phyloP scores from a whole-genome alignment of 306 rosid genomes.

The Abrus precatorius region DNA sequence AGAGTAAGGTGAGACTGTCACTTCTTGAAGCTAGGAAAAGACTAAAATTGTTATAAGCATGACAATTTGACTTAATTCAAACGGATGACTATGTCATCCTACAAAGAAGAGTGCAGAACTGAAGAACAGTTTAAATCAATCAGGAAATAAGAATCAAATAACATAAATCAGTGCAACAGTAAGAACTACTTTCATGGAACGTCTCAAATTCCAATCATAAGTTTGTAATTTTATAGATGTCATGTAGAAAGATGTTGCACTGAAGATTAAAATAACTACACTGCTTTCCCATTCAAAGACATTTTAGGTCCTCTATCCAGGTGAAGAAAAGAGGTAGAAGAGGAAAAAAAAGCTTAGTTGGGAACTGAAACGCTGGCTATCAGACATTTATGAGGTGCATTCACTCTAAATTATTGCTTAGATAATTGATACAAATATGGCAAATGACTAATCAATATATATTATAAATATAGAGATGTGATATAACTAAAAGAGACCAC shows the following conservation, averaged over 20 bases:
- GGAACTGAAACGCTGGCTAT: constrained; percentile 8
- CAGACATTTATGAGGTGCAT: background rate
- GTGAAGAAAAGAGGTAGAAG: background rate
- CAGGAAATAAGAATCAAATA: constrained; percentile 33
- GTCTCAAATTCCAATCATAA: constrained; percentile 20
- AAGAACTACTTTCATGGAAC: constrained; percentile 1
- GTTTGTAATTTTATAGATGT: background rate
- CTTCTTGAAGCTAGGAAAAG: background rate
- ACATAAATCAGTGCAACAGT: background rate
- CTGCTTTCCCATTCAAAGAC: background rate
- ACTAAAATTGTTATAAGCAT: background rate
- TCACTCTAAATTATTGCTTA: background rate
- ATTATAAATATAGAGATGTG: background rate
- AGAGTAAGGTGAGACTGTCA: background rate
- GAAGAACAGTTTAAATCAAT: background rate
- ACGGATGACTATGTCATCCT: constrained; percentile 20
- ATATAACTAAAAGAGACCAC: background rate
- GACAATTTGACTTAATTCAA: background rate
- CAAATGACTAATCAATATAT: background rate
- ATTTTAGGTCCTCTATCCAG: background rate
- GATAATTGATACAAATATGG: background rate
- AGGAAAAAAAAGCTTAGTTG: background rate
- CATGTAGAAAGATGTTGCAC: constrained; percentile 12
- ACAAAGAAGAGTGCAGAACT: background rate
- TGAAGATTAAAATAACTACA: constrained; percentile 6